Base-by-base conservation (phyloP, 495 filamentous ascomycete genomes). In the Mytilinidion resinicola region DNA sequence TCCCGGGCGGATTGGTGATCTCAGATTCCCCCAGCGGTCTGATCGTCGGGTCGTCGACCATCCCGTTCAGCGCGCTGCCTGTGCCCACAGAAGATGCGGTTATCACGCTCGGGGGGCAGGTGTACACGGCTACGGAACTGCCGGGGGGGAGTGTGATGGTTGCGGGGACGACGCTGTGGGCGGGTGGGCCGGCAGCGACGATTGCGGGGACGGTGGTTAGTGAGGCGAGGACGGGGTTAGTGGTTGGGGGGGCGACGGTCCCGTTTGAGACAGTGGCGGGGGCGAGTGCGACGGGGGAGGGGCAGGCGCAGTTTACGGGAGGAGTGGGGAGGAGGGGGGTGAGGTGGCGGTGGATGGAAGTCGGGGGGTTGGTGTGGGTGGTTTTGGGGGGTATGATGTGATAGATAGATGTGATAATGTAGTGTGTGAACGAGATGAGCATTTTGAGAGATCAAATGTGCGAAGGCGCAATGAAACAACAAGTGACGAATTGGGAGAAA, bases 141-240 rank as follows among this genome's bases (percentile, higher is more conserved):
- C 7, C 8, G 9, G 39, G 50, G 17, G 42, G 43, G 9, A 50
- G 20, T 15, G 47, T 61, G 1, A 14, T 55, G 6, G 51, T 61
- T 15, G 51, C 38, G 5, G 41, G 15, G 7, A 15, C 55, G 9
- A 61, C 51, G 41, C 46, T 61, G 33, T 37, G 4, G n/a, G 17
- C 9, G 14, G 58, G 58, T 11, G 58, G 53, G 51, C 51, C 58
- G 4, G 58, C 51, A 33, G 37, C 17, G 4, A 61, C 58, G 44
- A 44, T 61, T 43, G 44, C 25, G 47, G 58, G 58, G 21, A 49
- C 43, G 14, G 58, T 61, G 51, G 35, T 61, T 25, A 30, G 17
- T 14, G 53, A 56, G 49, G 58, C 53, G 15, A 44, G 51, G 51
- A 61, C 53, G 44, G 58, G 53, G 30, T 20, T 61, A 5, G 58